Base-by-base conservation (phyloP, 192 early-diverging fungal genomes). In the Globomyces pollinis-pini region DNA sequence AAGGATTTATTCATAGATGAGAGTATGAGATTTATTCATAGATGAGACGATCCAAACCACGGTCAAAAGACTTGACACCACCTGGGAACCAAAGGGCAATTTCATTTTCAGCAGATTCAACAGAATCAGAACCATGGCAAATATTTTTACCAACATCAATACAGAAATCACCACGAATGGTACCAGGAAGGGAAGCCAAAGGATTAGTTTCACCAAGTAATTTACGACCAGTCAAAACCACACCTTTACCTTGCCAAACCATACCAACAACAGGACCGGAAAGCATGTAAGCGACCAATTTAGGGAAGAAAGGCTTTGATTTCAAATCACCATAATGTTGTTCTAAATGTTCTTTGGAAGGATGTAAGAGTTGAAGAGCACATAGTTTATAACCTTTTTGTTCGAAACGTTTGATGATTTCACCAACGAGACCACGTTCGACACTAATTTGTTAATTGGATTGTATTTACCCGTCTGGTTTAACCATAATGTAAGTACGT, bases 201-300 rank as follows among this genome's bases (percentile, higher is more conserved):
- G 93, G 93, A 84, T 94, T 90, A 82, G 93, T 96, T 64, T 87
- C 88, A 54, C 89, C 89, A 21, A 94, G 79, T 68, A 92, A 77
- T 45, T 74, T 73, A 71, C 93, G 90, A 58, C 93, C 93, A 65
- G 82, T 83, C 85, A 90, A 89, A 78, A 94, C 89, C 49, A 76
- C 89, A 26, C 83, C 81, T 84, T 91, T 91, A 58, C 93, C 93
- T 65, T 76, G 70, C 85, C 88, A 91, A 61, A 96, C 93, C 87
- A 96, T 93, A 70, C 82, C 91, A 57, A 91, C 91, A 60, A 96
- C 93, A 64, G 93, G 93, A 50, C 93, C 93, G 35, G 90, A 90
- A 64, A 80, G 73, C 90, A 94, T 94, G 84, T 84, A 79, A 56
- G 62, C 51, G 50, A 79, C 52, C 33, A 94, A 78, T 61, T 80